Base-by-base conservation (phyloP, 306 rosid genomes). In the Astragalus membranaceus region DNA sequence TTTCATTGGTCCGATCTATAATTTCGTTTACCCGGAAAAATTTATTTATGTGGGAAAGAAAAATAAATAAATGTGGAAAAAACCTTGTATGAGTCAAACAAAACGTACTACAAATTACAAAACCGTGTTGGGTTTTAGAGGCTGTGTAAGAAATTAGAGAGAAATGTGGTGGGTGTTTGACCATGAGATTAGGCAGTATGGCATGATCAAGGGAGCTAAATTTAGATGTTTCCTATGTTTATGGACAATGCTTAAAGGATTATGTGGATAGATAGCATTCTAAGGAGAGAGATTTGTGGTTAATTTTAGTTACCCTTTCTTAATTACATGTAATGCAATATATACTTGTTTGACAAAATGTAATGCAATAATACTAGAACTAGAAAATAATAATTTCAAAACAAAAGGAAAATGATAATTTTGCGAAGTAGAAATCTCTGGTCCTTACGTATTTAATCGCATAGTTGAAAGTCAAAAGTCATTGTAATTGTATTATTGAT, bases 1-100 rank as follows among this genome's bases (percentile, higher is more conserved):
- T 80, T 70, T 72, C 56, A 77, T 84, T 86, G 87, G 82, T 55
- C 87, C 79, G 88, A 79, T 86, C 92, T 75, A 73, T 11, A 63
- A 81, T 82, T 86, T 86, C 69, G 60, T 75, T 75, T 87, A 72
- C 84, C 67, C 32, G 60, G 60, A 66, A 49, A 56, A 39, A 12
- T 7, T 33, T 4, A 10, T 2, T 55, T 33, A 37, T 51, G 49
- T 36, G 14, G 37, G 32, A 49, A 13, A 23, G 10, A 51, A 42
- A 60, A 50, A 13, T 5, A 41, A 70, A 26, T 26, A 26, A 72
- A 57, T 9, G 43, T 11, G 41, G 60, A 56, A 39, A 56, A 39
- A 56, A 10, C 12, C n/a, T 39, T 56, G 20, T 11, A 1, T 60
- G 79, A 81, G 81, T 81, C 78, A 75, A 39, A 85, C 81, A 82